Percentiles rank a stretch among this genome's conserved stretches.
Evolutionary conservation across 148 eudicot species (phyloP).

Genomic region (Camellia lanceoleosa): DNA sequence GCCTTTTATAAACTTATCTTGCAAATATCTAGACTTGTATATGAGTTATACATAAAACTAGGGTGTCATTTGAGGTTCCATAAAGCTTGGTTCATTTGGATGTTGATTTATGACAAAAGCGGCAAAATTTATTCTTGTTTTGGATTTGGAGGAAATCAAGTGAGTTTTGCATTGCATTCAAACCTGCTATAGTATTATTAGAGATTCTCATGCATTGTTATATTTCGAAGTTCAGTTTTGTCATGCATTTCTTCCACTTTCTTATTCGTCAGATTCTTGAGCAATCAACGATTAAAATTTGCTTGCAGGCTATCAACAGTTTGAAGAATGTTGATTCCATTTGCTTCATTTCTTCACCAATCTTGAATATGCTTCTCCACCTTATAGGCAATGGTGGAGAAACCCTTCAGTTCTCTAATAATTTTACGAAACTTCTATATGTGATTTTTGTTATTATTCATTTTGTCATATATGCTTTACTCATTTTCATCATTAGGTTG

Average conservation of each 20-base stretch:
- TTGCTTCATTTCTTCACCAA: conserved; percentile 99
- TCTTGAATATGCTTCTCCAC: conserved; percentile 97
- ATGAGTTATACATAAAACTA: not conserved
- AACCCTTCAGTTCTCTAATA: conserved; percentile 72
- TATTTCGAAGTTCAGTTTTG: not conserved
- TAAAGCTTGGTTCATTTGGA: not conserved
- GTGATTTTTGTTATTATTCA: not conserved
- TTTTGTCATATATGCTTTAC: not conserved
- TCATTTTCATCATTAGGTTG: not conserved
- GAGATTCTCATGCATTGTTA: not conserved
- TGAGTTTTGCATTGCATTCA: conserved; percentile 7
- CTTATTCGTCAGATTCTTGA: not conserved
- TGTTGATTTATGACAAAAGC: not conserved
- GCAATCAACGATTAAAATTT: conserved; percentile 15
- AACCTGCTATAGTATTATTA: not conserved
- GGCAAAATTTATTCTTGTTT: not conserved
- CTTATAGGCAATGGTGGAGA: conserved; percentile 99
- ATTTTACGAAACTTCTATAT: not conserved
- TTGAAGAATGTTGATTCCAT: conserved; percentile 97
- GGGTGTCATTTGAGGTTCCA: not conserved
- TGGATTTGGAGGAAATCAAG: conserved; percentile 10
- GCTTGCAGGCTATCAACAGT: conserved; percentile 92
- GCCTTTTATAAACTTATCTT: not conserved
- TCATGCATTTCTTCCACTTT: not conserved
- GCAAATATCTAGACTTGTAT: not conserved